Evolutionary conservation across 495 filamentous ascomycete species (phyloP).

Genomic region (Neurospora sp.): DNA sequence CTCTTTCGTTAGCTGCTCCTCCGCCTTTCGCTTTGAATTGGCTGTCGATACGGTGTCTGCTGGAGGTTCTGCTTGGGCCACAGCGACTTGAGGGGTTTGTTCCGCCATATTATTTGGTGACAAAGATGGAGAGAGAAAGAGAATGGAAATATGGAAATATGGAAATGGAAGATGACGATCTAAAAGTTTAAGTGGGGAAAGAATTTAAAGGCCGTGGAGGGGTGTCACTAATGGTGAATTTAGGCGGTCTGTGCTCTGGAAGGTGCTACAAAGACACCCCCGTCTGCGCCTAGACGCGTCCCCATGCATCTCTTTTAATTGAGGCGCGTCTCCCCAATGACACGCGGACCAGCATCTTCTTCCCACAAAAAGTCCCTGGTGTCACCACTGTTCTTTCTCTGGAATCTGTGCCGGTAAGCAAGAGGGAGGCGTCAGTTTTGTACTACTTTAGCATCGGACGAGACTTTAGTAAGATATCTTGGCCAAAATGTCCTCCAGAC

Average conservation of each 20-base stretch:
- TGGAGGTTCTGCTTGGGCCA: neutral
- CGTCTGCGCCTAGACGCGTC: constrained; percentile 10
- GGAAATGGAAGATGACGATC: neutral
- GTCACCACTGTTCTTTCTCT: neutral
- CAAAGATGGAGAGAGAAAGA: neutral
- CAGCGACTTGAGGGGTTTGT: neutral
- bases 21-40: constrained; percentile 22
- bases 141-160: neutral
- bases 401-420: neutral
- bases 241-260: neutral
- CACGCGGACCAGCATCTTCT: neutral
- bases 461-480: neutral
- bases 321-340: constrained; percentile 17
- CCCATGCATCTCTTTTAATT: constrained; percentile 9
- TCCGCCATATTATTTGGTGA: constrained; percentile 1
- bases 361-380: neutral
- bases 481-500: constrained; percentile 70
- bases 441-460: neutral
- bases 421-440: neutral
- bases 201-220: neutral
- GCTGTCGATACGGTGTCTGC: neutral
- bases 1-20: constrained; percentile 13
- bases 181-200: neutral
- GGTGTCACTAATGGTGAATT: neutral
- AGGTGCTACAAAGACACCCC: neutral